Evolutionary conservation across 2,329 filamentous ascomycete species (phyloP).

Genomic region (Neofusicoccum umdonicola): DNA sequence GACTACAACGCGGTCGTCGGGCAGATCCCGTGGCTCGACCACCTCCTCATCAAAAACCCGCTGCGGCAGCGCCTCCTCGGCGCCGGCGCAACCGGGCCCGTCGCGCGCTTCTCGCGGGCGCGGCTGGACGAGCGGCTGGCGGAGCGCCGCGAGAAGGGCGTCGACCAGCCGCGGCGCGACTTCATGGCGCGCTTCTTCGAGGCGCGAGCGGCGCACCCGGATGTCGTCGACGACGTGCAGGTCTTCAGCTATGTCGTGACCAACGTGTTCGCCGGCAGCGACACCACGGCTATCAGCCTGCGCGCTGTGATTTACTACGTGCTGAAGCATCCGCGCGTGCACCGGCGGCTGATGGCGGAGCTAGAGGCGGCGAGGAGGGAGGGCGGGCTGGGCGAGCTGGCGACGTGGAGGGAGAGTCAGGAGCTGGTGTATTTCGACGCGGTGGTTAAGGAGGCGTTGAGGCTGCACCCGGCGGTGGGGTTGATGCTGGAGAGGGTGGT

Average conservation of each 20-base stretch:
- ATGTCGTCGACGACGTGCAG: not conserved
- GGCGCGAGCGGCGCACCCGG: slow-evolving; percentile 12
- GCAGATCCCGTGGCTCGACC: slow-evolving; percentile 19
- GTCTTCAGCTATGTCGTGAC: slow-evolving; percentile 33
- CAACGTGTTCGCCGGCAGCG: slow-evolving; percentile 31
- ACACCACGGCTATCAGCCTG: slow-evolving; percentile 38
- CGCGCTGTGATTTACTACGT: slow-evolving; percentile 40
- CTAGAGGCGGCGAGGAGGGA: slow-evolving; percentile 18
- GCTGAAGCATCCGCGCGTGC: slow-evolving; percentile 26
- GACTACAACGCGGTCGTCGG: slow-evolving; percentile 21
- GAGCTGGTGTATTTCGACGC: slow-evolving; percentile 48
- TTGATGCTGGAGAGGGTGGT: slow-evolving; percentile 52
- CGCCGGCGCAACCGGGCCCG: not conserved
- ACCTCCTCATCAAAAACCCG: slow-evolving; percentile 16
- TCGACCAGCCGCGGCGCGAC: not conserved
- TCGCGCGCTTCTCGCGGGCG: not conserved
- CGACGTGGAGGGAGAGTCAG: slow-evolving; percentile 15
- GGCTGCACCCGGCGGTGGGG: slow-evolving; percentile 50
- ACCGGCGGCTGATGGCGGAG: slow-evolving; percentile 24
- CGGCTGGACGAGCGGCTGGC: not conserved
- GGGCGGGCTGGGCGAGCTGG: slow-evolving; percentile 26
- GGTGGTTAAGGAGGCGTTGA: slow-evolving; percentile 52
- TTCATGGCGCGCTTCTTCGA: slow-evolving; percentile 13
- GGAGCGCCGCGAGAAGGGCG: slow-evolving; percentile 13
- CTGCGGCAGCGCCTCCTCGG: not conserved